Evolutionary conservation across 73 alveolate species (phyloP).

Genomic region (Tetrahymena thermophila): DNA sequence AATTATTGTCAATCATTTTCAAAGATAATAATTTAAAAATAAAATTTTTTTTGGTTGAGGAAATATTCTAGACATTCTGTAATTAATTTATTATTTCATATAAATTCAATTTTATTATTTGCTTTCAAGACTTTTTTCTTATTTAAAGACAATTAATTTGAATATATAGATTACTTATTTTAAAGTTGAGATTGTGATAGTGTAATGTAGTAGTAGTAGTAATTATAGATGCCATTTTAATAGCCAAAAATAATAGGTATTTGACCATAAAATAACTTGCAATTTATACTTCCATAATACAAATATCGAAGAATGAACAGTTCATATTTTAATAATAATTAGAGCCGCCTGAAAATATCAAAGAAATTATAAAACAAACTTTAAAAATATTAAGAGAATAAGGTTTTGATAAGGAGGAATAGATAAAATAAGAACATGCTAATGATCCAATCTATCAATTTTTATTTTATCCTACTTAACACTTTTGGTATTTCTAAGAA

Average conservation of each 20-base stretch:
- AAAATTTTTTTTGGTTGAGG: neutral
- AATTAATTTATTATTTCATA: too few relatives aligned
- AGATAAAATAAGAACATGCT: neutral
- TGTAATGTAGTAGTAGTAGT: neutral
- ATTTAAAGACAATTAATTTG: neutral
- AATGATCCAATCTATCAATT: neutral
- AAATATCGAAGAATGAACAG: neutral
- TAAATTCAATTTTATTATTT: neutral
- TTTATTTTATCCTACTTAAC: neutral
- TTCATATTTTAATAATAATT: neutral
- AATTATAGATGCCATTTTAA: neutral
- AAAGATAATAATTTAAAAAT: too few relatives aligned
- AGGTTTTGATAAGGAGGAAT: neutral
- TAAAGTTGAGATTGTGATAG: neutral
- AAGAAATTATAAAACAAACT: neutral
- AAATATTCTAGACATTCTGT: neutral
- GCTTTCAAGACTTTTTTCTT: neutral
- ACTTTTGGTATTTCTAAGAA: neutral
- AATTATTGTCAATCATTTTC: too few relatives aligned
- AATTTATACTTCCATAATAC: neutral
- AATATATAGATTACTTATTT: neutral
- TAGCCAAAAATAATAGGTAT: neutral
- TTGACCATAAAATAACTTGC: neutral
- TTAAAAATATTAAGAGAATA: neutral
- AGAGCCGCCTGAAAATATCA: constrained; percentile 2